A percentile compares a stretch with the other conserved stretches of the same genome.
phyloP scores from a whole-genome alignment of 192 early-diverging fungal species.

The Podila epigama region DNA sequence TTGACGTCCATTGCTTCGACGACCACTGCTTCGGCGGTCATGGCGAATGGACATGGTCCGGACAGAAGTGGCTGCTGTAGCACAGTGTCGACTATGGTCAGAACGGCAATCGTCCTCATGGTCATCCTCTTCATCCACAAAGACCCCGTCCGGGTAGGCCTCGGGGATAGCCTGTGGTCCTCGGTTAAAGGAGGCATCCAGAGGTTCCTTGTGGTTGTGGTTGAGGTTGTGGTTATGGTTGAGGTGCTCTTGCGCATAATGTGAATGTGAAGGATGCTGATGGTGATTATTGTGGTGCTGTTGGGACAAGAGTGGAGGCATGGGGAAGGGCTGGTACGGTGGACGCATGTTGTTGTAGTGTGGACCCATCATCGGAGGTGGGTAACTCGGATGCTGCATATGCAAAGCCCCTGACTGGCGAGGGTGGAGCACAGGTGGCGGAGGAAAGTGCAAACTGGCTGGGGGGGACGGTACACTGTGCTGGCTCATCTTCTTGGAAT shows the following conservation, averaged over 20 bases:
- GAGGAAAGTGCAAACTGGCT: constrained; percentile 21
- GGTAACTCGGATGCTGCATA: constrained; percentile 31
- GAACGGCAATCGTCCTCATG: not conserved
- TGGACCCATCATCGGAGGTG: constrained; percentile 8
- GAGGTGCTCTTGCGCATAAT: no score
- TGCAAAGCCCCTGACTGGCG: constrained; percentile 25
- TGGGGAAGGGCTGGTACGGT: constrained; percentile 14
- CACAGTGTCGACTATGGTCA: not conserved
- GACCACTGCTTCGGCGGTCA: no score
- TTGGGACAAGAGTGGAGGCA: constrained; percentile 4
- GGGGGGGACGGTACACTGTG: constrained; percentile 8
- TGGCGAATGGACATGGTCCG: not conserved
- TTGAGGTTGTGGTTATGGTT: no score
- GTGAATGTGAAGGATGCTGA: not conserved
- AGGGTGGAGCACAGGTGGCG: constrained; percentile 31
- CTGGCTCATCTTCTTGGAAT: constrained; percentile 2
- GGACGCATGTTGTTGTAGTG: constrained; percentile 14
- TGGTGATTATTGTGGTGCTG: constrained; percentile 1
- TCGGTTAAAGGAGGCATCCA: constrained; percentile 3
- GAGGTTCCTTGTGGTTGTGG: constrained; percentile 24
- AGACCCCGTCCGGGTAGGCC: not conserved
- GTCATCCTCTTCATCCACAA: no score
- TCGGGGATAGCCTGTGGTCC: constrained; percentile 22
- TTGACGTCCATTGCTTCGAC: no score
- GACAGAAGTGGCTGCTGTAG: not conserved